Percentiles rank a stretch among this genome's conserved stretches.
Conservation (phyloP, 2,329 filamentous ascomycete genomes). For the Pseudogymnoascus sp. region DNA sequence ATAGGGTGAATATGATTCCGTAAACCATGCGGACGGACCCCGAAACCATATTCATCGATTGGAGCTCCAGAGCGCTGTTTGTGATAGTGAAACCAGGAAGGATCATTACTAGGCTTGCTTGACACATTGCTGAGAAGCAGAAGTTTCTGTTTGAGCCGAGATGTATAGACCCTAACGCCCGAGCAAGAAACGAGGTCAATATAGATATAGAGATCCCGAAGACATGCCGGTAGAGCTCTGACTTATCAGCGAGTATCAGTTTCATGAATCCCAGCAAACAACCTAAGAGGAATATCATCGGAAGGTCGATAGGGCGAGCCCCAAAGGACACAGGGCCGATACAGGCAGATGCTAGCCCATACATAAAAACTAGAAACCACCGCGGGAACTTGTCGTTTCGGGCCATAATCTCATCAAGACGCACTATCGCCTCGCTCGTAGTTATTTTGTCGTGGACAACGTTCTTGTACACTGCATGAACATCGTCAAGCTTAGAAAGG, state of each 20-base stretch:
- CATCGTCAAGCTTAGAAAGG: slow-evolving; percentile 65
- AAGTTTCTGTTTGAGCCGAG: slow-evolving; percentile 36
- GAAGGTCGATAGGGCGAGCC: slow-evolving; percentile 64
- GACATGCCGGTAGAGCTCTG: slow-evolving; percentile 59
- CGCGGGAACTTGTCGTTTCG: slow-evolving; percentile 40
- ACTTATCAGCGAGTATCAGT: slow-evolving; percentile 60
- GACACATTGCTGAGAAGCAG: slow-evolving; percentile 58
- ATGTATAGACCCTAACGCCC: slow-evolving; percentile 55
- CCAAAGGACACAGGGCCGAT: slow-evolving; percentile 71
- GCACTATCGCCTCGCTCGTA: slow-evolving; percentile 60
- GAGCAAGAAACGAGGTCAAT: slow-evolving; percentile 53
- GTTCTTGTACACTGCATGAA: slow-evolving; percentile 72
- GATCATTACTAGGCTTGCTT: slow-evolving; percentile 58
- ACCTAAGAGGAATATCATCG: slow-evolving; percentile 63
- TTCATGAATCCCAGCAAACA: slow-evolving; percentile 63
- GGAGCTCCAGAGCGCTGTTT: slow-evolving; percentile 48
- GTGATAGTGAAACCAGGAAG: slow-evolving; percentile 58
- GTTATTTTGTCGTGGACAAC: slow-evolving; percentile 69
- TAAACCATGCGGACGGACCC: slow-evolving; percentile 53
- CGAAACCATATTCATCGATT: slow-evolving; percentile 47
- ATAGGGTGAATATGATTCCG: slow-evolving; percentile 50
- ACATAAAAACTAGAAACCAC: slow-evolving; percentile 53
- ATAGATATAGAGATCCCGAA: slow-evolving; percentile 58
- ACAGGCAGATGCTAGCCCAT: slow-evolving; percentile 63
- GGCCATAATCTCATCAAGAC: slow-evolving; percentile 50